phyloP scores from a whole-genome alignment of 2,329 filamentous ascomycete species.

The Hypocreales sp. region DNA sequence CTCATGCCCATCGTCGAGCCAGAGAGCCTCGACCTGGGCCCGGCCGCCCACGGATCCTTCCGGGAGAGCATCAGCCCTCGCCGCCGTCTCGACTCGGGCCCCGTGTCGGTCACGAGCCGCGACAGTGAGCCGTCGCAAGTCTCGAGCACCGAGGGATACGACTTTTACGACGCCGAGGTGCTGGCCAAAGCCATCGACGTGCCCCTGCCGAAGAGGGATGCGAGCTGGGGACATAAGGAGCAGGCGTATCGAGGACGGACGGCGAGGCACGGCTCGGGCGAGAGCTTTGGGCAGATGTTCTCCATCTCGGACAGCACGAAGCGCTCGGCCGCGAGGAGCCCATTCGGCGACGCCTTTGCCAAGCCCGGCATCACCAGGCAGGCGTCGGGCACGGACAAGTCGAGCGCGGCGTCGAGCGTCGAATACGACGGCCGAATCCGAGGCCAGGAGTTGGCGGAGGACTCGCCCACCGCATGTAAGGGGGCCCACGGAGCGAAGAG shows the following conservation, averaged over 20 bases:
- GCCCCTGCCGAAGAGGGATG: constrained; percentile 23
- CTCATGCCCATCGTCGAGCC: constrained; percentile 34
- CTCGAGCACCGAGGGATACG: constrained; percentile 46
- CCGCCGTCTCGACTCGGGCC: constrained; percentile 31
- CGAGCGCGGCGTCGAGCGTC: constrained; percentile 15
- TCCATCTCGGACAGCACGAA: constrained; percentile 35
- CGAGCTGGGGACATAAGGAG: constrained; percentile 14
- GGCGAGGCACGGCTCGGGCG: constrained; percentile 38
- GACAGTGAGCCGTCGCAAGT: constrained; percentile 29
- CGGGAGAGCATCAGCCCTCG: constrained; percentile 17
- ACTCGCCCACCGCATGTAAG: constrained; percentile 2
- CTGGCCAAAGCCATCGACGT: constrained; percentile 37
- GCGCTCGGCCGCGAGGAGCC: constrained; percentile 5
- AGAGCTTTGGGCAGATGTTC: constrained; percentile 43
- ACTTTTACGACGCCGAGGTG: constrained; percentile 48
- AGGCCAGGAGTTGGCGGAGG: constrained; percentile 18
- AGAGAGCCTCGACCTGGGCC: constrained; percentile 33
- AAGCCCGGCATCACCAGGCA: constrained; percentile 13
- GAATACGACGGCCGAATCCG: constrained; percentile 31
- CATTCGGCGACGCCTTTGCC: constrained; percentile 8
- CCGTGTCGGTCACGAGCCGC: constrained; percentile 31
- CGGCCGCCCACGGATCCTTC: constrained; percentile 23
- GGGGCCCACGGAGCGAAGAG: constrained; percentile 3
- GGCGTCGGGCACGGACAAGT: constrained; percentile 10
- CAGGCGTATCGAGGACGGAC: constrained; percentile 12